Percentiles rank a stretch among this genome's conserved stretches.
These are phyloP conservation scores for Diaporthe batatas DNA, from an alignment of 2,329 filamentous ascomycete genomes.

Conservation along the genomic window DNA sequence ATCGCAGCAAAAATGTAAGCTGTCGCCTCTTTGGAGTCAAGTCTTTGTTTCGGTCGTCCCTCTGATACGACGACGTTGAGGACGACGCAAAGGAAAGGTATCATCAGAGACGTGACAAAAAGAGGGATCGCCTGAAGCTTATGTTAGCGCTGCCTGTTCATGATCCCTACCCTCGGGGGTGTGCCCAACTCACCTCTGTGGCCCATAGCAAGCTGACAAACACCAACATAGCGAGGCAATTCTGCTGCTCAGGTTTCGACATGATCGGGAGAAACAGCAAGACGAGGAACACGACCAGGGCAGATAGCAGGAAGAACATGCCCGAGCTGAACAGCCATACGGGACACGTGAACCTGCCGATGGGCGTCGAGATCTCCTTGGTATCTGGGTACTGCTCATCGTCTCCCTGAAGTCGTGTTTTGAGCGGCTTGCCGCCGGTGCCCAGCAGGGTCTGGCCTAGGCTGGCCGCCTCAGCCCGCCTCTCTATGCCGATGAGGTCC, in stretches of 20 bases:
- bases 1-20: slow-evolving; percentile 91
- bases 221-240: slow-evolving; percentile 92
- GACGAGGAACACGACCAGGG: slow-evolving; percentile 79
- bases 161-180: not conserved
- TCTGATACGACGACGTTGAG: slow-evolving; percentile 87
- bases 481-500: slow-evolving; percentile 98
- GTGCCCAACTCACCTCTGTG: slow-evolving; percentile 76
- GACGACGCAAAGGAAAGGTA: slow-evolving; percentile 92
- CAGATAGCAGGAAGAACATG: slow-evolving; percentile 80
- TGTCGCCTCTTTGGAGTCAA: slow-evolving; percentile 85
- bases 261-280: slow-evolving; percentile 85
- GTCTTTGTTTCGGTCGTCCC: slow-evolving; percentile 73
- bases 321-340: slow-evolving; percentile 87
- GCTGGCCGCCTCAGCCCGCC: slow-evolving; percentile 93
- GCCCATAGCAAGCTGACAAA: slow-evolving; percentile 97
- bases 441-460: slow-evolving; percentile 89
- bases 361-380: slow-evolving; percentile 81
- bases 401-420: slow-evolving; percentile 86
- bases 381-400: slow-evolving; percentile 72
- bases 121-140: slow-evolving; percentile 83
- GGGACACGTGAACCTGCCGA: slow-evolving; percentile 82
- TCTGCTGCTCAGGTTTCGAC: slow-evolving; percentile 90
- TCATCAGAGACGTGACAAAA: slow-evolving; percentile 93
- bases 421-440: slow-evolving; percentile 74
- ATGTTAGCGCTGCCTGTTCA: slow-evolving; percentile 5